Base-by-base conservation (phyloP, 73 alveolate species). In the Paramecium sexaurelia region DNA sequence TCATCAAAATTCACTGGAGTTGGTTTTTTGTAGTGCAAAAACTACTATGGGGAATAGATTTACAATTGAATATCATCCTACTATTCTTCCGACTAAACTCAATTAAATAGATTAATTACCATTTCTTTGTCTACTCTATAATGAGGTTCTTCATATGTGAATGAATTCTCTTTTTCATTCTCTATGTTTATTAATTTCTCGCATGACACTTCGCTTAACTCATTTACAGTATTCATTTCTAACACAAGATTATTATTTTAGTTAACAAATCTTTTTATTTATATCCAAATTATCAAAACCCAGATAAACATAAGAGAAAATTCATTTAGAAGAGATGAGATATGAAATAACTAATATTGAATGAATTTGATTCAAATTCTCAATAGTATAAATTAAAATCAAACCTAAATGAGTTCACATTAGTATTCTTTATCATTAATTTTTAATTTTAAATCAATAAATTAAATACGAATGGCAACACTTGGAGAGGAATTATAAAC, bases 41-140 rank as follows among this genome's bases (percentile, higher is more conserved):
- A 56, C 75, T 56, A 56, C 75, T 56, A 56, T 56, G 75, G 75
- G 9, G 75, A 56, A 27, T 56, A 56, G 33, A 56, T 22, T 56
- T 56, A 27, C 75, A 56, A 56, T 13, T 56, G 24, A 24, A 27
- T 22, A 22, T 56, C 33, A 56, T 56, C 41, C 37, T 24, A 56
- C 33, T 24, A 22, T 56, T 56, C 15, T 56, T 56, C 75, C 33
- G 5, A 24, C 75, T 56, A 24, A 35, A 13, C 19, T 22, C 15
- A 17, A 17, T 24, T 20, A 24, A 56, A 22, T 5, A 56, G 20
- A 24, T 13, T 56, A 6, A 56, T 56, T 56, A 56, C 75, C 37
- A 24, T 24, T 22, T 56, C 75, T 56, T 56, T 9, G 19, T 19
- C 40, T 2, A 56, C 75, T 9, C 2, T 22, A 56, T 56, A 56